These are phyloP conservation scores for Debaryomyces robertsiae DNA, from an alignment of 1,139 yeast species.

Conservation along the genomic window DNA sequence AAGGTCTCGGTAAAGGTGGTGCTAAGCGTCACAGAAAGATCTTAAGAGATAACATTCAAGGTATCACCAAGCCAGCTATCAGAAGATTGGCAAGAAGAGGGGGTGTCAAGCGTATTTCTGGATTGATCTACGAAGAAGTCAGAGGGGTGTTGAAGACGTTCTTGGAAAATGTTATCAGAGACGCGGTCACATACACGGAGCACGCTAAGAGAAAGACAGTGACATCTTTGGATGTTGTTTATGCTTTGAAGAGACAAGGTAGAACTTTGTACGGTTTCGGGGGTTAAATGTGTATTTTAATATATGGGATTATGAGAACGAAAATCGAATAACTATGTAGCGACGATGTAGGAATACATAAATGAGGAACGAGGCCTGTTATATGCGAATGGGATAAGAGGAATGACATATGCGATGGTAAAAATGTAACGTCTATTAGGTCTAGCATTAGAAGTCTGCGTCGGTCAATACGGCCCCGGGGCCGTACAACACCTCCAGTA, in stretches of 20 bases:
- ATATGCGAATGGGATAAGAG: neutral
- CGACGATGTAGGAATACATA: neutral
- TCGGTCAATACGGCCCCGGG: constrained; percentile 24
- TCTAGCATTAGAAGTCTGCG: neutral
- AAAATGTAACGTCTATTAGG: neutral
- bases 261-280: constrained; percentile 99
- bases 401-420: neutral
- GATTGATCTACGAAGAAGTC: constrained; percentile 97
- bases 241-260: constrained; percentile 99
- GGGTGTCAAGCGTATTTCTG: constrained; percentile 99
- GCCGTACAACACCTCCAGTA: constrained; percentile 22
- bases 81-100: constrained; percentile 99
- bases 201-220: constrained; percentile 99
- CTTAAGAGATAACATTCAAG: constrained; percentile 98
- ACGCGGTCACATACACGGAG: constrained; percentile 98
- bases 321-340: neutral
- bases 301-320: constrained; percentile 6
- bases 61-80: constrained; percentile 99
- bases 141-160: constrained; percentile 95
- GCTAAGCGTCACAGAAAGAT: constrained; percentile 99
- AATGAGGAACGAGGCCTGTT: neutral
- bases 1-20: constrained; percentile 99
- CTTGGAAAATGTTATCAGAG: constrained; percentile 97
- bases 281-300: constrained; percentile 57
- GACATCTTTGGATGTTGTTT: constrained; percentile 97